Evolutionary conservation across 2,329 filamentous ascomycete genomes (phyloP), one percentile per base, ranked within the genome.

Genomic region (Ilyonectria destructans): DNA sequence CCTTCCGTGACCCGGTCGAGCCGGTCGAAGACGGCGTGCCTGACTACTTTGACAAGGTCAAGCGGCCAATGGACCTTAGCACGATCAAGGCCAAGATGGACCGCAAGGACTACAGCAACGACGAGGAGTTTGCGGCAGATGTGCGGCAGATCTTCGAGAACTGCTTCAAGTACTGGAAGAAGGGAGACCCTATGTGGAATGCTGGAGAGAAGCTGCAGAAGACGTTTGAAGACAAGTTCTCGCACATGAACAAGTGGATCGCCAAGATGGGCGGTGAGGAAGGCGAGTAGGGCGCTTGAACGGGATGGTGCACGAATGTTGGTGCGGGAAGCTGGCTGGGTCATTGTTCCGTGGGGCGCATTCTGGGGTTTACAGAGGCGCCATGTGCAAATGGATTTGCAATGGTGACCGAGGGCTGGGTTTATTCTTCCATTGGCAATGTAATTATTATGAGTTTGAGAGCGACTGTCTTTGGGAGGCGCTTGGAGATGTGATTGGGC

Each of bases 41-140:
- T 2, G 88, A 91, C 75, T 91, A 91, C 78, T 80, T 89, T 23
- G 84, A 88, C 12, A 89, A 90, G 75, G 81, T 91, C 65, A 88
- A 87, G 78, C 84, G 81, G 56, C 89, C 89, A 0, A 91, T 91
- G 89, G 89, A 90, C 71, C 84, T 91, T 3, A 82, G 79, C 51
- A 90, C 87, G 2, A 87, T 91, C 80, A 90, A 90, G 78, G 78
- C 69, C 54, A 91, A 90, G 79, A 88, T 91, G 85, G 86, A 90
- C 62, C 76, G 78, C 15, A 79, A 78, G 21, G 84, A 86, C 71
- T 91, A 91, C 75, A 74, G 65, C 3, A 82, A 79, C 57, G 84
- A 88, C 8, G 82, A 85, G 4, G 86, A 89, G 59, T 91, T 91
- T 71, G 77, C 85, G 43, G 79, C 78, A 3, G 89, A 91, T 77